These are phyloP conservation scores for Stephania yunnanensis DNA, from an alignment of 164 flowering plant genomes.

Conservation along the genomic window DNA sequence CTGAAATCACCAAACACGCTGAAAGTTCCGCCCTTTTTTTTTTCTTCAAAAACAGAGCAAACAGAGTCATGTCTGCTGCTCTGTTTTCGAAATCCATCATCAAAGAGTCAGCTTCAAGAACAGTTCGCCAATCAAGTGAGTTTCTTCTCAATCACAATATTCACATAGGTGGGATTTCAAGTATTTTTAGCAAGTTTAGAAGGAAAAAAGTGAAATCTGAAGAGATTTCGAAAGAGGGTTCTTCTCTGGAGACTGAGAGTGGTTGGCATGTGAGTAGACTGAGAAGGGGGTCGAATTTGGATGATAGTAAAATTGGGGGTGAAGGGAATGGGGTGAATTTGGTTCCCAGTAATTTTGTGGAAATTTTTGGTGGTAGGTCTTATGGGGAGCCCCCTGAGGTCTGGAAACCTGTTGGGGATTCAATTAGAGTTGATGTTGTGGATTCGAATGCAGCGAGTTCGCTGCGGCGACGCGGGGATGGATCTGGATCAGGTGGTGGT, in stretches of 20 bases:
- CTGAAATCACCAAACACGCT: background rate
- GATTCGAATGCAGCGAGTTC: slow-evolving; percentile 9
- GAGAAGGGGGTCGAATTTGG: no score
- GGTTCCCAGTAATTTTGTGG: no score
- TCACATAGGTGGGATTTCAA: slow-evolving; percentile 40
- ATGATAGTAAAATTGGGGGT: no score
- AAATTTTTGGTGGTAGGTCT: background rate
- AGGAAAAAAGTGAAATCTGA: slow-evolving; percentile 31
- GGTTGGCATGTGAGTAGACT: background rate
- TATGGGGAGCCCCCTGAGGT: slow-evolving; percentile 77
- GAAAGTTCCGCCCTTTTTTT: background rate
- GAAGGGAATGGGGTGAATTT: no score
- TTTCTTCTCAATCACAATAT: slow-evolving; percentile 34
- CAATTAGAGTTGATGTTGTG: slow-evolving; percentile 31
- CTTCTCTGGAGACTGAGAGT: slow-evolving; percentile 15
- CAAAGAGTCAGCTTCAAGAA: slow-evolving; percentile 32
- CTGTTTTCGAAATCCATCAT: slow-evolving; percentile 45
- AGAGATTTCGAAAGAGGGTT: slow-evolving; percentile 22
- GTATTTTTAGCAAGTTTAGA: slow-evolving; percentile 24
- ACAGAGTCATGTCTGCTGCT: slow-evolving; percentile 49
- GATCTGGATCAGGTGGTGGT: slow-evolving; percentile 26
- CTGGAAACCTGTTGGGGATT: slow-evolving; percentile 79
- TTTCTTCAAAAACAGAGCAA: background rate
- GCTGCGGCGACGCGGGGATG: slow-evolving; percentile 24
- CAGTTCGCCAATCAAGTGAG: slow-evolving; percentile 41